Evolutionary conservation across 192 early-diverging fungal genomes (phyloP).

Genomic region (Thoreauomyces humboldtii): DNA sequence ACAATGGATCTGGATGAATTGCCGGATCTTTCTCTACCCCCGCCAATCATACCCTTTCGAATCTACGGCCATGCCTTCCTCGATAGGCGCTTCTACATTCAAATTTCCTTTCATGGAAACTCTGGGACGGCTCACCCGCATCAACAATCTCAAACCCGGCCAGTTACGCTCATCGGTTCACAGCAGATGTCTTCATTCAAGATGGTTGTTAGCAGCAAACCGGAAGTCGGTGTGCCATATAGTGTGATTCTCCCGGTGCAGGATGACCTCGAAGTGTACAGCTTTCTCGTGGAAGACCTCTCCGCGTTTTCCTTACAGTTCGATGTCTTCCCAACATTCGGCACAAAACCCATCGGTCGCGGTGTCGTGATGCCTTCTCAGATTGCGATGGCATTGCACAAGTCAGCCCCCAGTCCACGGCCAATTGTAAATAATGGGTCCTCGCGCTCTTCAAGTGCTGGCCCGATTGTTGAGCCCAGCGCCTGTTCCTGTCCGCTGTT

Average conservation of each 20-base stretch:
- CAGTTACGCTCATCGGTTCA: constrained; percentile 45
- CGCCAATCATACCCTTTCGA: constrained; percentile 96
- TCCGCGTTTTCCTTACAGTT: constrained; percentile 82
- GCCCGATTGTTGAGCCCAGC: too few species aligned
- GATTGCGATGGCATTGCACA: constrained; percentile 39
- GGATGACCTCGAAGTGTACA: constrained; percentile 76
- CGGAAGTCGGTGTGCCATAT: constrained; percentile 87
- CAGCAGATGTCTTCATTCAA: constrained; percentile 67
- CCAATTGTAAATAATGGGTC: too few species aligned
- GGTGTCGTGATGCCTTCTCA: constrained; percentile 75
- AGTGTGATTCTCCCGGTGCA: constrained; percentile 86
- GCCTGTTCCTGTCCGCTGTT: constrained; percentile 76
- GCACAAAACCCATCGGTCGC: constrained; percentile 87
- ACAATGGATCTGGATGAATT: constrained; percentile 81
- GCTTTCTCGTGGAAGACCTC: constrained; percentile 75
- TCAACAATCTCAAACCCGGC: constrained; percentile 27
- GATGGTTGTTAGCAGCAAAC: constrained; percentile 83
- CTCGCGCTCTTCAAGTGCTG: too few species aligned
- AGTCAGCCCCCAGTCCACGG: not conserved
- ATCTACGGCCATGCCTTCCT: constrained; percentile 98
- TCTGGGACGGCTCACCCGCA: not conserved
- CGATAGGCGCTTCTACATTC: constrained; percentile 84
- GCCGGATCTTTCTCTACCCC: constrained; percentile 90
- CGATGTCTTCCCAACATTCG: constrained; percentile 95
- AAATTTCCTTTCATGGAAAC: constrained; percentile 57